Conservation (phyloP, 768 basidiomycete species). For the Kwoniella heveanensis region DNA sequence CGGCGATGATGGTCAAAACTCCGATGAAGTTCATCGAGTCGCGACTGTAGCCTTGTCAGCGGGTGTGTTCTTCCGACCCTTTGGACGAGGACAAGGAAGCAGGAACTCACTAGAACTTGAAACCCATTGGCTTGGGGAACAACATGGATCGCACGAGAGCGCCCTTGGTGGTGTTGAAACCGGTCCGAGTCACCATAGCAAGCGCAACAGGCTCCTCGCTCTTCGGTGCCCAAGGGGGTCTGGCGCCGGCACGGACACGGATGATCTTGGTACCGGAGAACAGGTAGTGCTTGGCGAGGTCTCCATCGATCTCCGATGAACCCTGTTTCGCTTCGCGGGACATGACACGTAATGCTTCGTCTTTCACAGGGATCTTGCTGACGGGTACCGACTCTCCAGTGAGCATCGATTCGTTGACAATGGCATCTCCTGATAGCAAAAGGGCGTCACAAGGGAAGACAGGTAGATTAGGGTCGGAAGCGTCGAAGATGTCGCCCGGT, state of each 20-base stretch:
- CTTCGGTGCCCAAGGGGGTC: conserved; percentile 58
- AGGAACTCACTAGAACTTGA: conserved; percentile 86
- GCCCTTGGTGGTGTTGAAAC: conserved; percentile 97
- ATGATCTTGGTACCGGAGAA: conserved; percentile 90
- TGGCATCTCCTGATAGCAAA: conserved; percentile 91
- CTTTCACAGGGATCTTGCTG: conserved; percentile 81
- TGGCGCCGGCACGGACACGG: conserved; percentile 68
- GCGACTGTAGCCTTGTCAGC: conserved; percentile 33
- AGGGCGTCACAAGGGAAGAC: conserved; percentile 87
- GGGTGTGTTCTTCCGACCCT: not conserved
- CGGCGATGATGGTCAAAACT: conserved; percentile 88
- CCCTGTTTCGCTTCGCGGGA: conserved; percentile 65
- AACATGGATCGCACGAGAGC: conserved; percentile 95
- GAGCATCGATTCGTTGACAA: conserved; percentile 92
- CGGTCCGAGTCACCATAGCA: conserved; percentile 82
- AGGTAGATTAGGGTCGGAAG: conserved; percentile 72
- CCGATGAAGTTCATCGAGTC: conserved; percentile 70
- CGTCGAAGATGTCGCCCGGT: conserved; percentile 87
- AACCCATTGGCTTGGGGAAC: conserved; percentile 96
- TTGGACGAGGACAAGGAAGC: not conserved
- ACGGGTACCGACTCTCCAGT: conserved; percentile 96
- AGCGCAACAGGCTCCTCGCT: conserved; percentile 61
- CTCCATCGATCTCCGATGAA: conserved; percentile 57
- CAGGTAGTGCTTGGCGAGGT: conserved; percentile 78
- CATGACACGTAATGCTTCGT: conserved; percentile 71